Base-by-base conservation (phyloP, 2,329 filamentous ascomycete genomes). In the Aspergillus spinulosporus region DNA sequence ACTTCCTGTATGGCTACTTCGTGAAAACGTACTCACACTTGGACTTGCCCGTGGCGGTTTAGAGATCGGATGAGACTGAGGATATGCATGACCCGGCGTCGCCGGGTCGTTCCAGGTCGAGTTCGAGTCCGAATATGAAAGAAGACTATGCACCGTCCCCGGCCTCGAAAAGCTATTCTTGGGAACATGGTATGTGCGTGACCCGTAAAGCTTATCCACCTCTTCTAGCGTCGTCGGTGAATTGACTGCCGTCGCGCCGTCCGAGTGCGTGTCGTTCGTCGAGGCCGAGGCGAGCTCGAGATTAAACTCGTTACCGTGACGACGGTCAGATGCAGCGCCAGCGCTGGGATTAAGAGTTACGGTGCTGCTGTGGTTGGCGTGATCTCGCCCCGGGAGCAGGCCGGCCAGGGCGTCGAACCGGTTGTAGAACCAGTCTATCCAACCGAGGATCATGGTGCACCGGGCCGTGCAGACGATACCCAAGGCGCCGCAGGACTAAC, bases 401-500 rank as follows among this genome's bases (percentile, higher is more conserved):
- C 12, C 49, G 1, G 26, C 6, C 2, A 49, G 3, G 3, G 9
- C 5, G 29, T 52, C 49, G 14, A 11, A 26, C 7, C 39, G 28
- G 12, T 57, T 44, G 5, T 12, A 4, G 9, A 45, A 3, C 49
- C 43, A 57, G 43, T 40, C 37, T 7, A 43, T 9, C 49, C 54
- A 57, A 7, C 28, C 54, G 15, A 52, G 29, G 28, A 57, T 2
- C 54, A 57, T 57, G 1, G 54, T 44, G 9, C 12, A 29, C 12
- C 54, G 49, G 8, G 42, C 44, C 2, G 54, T 52, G 34, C 54
- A 57, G 12, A 49, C 7, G 12, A 49, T 9, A 12, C 49, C 54
- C 49, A 43, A 57, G 49, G 52, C 9, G n/a, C 54, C 54, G 43
- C 43, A 40, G 36, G 43, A 43, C 54, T 56, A 3, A 50, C 2